These are phyloP conservation scores for Aureobasidium pullulans DNA, from an alignment of 2,329 filamentous ascomycete genomes.

Conservation along the genomic window DNA sequence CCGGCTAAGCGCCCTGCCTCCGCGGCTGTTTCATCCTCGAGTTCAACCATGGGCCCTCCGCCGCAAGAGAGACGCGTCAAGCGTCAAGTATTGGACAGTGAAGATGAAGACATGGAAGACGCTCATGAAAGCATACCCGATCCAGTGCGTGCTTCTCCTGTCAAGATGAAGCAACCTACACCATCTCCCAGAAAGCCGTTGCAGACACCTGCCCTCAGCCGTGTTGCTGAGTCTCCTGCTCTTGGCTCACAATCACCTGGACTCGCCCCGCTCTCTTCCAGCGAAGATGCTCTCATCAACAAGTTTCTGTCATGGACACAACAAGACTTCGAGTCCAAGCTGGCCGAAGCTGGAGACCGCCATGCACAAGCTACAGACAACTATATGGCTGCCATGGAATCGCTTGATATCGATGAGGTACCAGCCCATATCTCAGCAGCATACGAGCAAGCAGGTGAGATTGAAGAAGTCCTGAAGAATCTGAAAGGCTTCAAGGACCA, in stretches of 20 bases:
- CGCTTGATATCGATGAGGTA: conserved; percentile 11
- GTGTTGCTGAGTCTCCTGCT: not conserved
- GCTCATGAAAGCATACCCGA: conserved; percentile 6
- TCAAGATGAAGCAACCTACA: conserved; percentile 11
- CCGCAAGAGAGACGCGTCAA: not conserved
- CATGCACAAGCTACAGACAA: conserved; percentile 13
- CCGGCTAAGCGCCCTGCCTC: not conserved
- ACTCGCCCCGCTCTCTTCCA: conserved; percentile 1
- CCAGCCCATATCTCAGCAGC: not conserved
- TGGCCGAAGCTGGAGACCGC: not conserved
- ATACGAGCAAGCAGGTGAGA: not conserved
- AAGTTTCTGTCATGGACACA: conserved; percentile 5
- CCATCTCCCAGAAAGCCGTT: conserved; percentile 1
- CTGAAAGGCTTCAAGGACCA: conserved; percentile 3
- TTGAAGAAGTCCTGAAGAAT: conserved; percentile 4
- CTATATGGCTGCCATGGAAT: conserved; percentile 11
- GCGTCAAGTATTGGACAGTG: conserved; percentile 1
- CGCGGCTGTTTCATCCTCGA: conserved; percentile 8
- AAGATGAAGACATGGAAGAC: conserved; percentile 12
- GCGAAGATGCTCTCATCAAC: conserved; percentile 9
- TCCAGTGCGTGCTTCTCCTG: conserved; percentile 3
- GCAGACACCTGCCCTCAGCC: not conserved
- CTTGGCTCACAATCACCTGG: not conserved
- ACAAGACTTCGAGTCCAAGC: not conserved
- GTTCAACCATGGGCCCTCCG: conserved; percentile 6